Evolutionary conservation across 1,139 yeast genomes (phyloP).

Genomic region (Schwanniomyces etchellsii): DNA sequence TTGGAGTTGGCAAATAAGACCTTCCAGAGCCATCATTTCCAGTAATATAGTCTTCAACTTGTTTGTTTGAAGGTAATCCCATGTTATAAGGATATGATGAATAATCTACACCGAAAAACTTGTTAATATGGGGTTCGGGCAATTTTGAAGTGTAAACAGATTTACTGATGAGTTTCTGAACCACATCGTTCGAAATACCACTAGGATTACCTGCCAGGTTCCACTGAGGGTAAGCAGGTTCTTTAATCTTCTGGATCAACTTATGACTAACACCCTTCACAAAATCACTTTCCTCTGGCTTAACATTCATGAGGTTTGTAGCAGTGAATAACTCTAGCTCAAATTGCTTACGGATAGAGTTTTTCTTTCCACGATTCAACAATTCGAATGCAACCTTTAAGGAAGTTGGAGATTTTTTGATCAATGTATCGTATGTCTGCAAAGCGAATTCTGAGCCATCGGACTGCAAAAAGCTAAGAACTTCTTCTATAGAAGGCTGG

Average conservation of each 20-base stretch:
- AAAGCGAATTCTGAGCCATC: constrained; percentile 67
- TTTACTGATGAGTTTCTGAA: constrained; percentile 15
- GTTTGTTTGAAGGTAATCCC: constrained; percentile 72
- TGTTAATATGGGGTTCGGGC: constrained; percentile 34
- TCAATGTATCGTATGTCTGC: constrained; percentile 49
- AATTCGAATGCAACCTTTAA: constrained; percentile 69
- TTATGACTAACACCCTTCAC: constrained; percentile 74
- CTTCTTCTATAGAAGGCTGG: constrained; percentile 52
- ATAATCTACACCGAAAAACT: constrained; percentile 49
- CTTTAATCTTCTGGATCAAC: constrained; percentile 59
- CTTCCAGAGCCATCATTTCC: constrained; percentile 62
- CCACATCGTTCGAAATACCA: constrained; percentile 15
- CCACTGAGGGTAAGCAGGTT: constrained; percentile 50
- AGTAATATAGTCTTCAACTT: constrained; percentile 52
- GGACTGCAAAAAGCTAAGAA: constrained; percentile 49
- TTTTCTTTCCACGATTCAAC: constrained; percentile 55
- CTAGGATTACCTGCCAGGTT: constrained; percentile 14
- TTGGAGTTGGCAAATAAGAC: constrained; percentile 60
- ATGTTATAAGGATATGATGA: constrained; percentile 64
- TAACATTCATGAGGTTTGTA: constrained; percentile 59
- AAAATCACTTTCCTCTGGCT: constrained; percentile 56
- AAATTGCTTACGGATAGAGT: constrained; percentile 62
- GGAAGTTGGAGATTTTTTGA: constrained; percentile 69
- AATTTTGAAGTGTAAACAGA: constrained; percentile 29
- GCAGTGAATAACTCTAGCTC: constrained; percentile 75